phyloP scores from a whole-genome alignment of 139 green algal species.

The Pseudopediastrum boryanum region DNA sequence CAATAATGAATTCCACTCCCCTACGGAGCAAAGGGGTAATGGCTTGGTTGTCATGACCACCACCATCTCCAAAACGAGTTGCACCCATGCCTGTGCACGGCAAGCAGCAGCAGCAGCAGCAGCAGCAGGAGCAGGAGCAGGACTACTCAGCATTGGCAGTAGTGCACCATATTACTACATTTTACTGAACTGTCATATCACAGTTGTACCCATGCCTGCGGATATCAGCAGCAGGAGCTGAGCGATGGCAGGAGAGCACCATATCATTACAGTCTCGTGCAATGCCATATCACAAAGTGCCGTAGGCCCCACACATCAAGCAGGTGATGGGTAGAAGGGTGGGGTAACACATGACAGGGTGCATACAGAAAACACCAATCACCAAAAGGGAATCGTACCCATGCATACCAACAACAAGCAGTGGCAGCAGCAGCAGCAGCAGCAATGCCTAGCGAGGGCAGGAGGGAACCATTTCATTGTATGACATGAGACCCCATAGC shows the following conservation, averaged over 20 bases:
- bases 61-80: neutral
- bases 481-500: neutral
- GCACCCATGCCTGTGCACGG: neutral
- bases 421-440: neutral
- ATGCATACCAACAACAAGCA: too few species aligned
- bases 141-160: neutral
- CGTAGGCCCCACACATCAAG: too few species aligned
- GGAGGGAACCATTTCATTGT: neutral
- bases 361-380: too few species aligned
- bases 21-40: conserved; percentile 33
- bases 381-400: too few species aligned
- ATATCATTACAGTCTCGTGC: too few species aligned
- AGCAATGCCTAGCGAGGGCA: neutral
- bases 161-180: neutral
- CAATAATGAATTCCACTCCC: conserved; percentile 16
- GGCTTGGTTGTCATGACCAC: conserved; percentile 33
- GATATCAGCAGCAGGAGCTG: neutral
- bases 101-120: neutral
- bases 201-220: neutral
- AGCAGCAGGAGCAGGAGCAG: neutral
- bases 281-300: too few species aligned
- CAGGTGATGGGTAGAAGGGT: too few species aligned
- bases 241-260: neutral
- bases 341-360: too few species aligned
- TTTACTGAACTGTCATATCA: neutral